Evolutionary conservation across 805 yeast species (phyloP).

Genomic region (Saccharomycopsis lassenensis): DNA sequence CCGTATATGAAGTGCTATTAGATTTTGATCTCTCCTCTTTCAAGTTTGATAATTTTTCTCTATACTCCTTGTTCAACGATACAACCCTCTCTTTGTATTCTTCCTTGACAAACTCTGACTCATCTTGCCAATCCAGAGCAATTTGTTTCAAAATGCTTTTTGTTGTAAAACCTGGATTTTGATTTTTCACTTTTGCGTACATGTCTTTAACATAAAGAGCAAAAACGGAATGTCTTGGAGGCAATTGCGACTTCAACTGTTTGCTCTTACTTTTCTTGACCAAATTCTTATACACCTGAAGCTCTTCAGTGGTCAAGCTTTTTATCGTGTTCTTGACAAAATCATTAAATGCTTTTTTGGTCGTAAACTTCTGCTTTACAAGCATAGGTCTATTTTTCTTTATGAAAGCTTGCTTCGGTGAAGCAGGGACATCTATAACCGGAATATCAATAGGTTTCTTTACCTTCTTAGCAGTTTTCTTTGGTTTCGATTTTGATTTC

Average conservation of each 20-base stretch:
- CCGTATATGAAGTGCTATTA: not conserved
- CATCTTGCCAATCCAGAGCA: conserved; percentile 9
- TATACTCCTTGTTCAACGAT: conserved; percentile 5
- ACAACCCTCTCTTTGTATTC: conserved; percentile 3
- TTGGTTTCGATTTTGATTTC: too few species aligned
- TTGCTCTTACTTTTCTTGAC: conserved; percentile 5
- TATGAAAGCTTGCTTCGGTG: too few species aligned
- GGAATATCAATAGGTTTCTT: too few species aligned
- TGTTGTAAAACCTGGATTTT: not conserved
- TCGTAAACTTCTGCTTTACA: conserved; percentile 11
- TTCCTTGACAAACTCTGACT: conserved; percentile 9
- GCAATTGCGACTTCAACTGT: conserved; percentile 7
- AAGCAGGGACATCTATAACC: too few species aligned
- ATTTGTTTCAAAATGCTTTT: conserved; percentile 2
- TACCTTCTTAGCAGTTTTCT: too few species aligned
- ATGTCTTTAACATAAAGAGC: conserved; percentile 10
- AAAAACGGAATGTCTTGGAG: conserved; percentile 8
- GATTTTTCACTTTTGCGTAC: not conserved
- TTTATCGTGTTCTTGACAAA: conserved; percentile 2
- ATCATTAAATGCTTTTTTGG: conserved; percentile 4
- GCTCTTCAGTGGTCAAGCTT: conserved; percentile 6
- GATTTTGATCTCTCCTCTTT: conserved; percentile 8
- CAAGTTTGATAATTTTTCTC: too few species aligned
- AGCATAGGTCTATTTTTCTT: too few species aligned
- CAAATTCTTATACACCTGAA: not conserved